phyloP scores from a whole-genome alignment of 2,329 filamentous ascomycete genomes.

The Hypoxylon sp. region DNA sequence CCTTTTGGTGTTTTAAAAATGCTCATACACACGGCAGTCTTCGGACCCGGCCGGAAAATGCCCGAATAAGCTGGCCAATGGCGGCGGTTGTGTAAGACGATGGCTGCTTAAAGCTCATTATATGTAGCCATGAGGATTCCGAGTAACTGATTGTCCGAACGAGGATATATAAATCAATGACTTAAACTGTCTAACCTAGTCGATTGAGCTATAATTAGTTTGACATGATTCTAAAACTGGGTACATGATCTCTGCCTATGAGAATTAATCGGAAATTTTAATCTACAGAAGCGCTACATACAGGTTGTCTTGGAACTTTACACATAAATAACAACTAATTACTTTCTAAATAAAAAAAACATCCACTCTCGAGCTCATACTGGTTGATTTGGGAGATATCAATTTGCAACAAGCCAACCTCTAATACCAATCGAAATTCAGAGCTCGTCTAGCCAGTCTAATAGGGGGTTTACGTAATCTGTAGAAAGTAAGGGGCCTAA shows the following conservation, averaged over 20 bases:
- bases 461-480: slow-evolving; percentile 34
- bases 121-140: not conserved
- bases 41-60: not conserved
- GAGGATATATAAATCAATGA: not conserved
- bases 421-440: slow-evolving; percentile 8
- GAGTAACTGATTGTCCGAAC: not conserved
- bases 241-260: not conserved
- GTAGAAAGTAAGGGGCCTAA: slow-evolving; percentile 24
- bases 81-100: not conserved
- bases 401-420: not conserved
- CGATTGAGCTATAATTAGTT: not conserved
- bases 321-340: not conserved
- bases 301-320: not conserved
- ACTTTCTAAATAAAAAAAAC: not conserved
- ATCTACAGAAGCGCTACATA: not conserved
- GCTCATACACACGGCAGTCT: not conserved
- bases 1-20: not conserved
- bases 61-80: not conserved
- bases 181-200: not conserved
- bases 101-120: not conserved
- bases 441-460: slow-evolving; percentile 40
- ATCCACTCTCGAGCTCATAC: not conserved
- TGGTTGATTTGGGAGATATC: not conserved
- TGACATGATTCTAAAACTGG: not conserved
- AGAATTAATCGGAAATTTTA: not conserved